phyloP scores from a whole-genome alignment of 2,329 filamentous ascomycete species.

The Pleomassaria siparia region DNA sequence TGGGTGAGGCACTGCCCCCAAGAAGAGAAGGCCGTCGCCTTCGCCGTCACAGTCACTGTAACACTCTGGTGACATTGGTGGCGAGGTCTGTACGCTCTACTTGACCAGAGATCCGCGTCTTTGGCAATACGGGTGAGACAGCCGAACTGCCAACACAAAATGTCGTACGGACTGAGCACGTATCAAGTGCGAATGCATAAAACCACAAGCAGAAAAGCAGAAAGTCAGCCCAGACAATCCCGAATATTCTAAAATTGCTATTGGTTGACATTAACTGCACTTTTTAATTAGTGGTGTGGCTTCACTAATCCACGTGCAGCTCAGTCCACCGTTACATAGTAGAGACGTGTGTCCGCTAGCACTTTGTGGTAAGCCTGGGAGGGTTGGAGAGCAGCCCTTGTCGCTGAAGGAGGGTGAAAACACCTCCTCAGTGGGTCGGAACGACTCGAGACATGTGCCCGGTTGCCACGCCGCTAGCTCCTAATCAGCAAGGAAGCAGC shows the following conservation, averaged over 20 bases:
- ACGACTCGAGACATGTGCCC: conserved; percentile 6
- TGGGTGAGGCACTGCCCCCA: conserved; percentile 9
- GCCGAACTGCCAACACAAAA: conserved; percentile 5
- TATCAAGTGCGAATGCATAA: conserved; percentile 19
- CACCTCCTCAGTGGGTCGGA: conserved; percentile 14
- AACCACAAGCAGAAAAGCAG: conserved; percentile 17
- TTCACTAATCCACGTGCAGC: conserved; percentile 23
- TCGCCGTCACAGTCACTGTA: conserved; percentile 1
- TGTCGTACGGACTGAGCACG: conserved; percentile 17
- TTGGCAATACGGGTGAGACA: conserved; percentile 12
- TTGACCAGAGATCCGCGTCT: conserved; percentile 13
- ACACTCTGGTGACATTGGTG: conserved; percentile 10
- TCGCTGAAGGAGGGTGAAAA: conserved; percentile 18
- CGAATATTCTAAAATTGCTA: conserved; percentile 23
- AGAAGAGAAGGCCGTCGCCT: conserved; percentile 1
- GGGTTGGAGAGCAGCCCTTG: conserved; percentile 20
- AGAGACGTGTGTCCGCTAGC: conserved; percentile 16
- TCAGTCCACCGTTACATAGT: conserved; percentile 15
- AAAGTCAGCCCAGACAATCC: conserved; percentile 12
- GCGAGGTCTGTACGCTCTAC: conserved; percentile 12
- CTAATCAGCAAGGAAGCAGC: conserved; percentile 12
- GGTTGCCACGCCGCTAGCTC: conserved; percentile 24
- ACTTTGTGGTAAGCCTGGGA: conserved; percentile 17
- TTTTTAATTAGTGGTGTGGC: conserved; percentile 11
- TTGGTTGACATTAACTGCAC: conserved; percentile 26